Conservation (phyloP, 2,329 filamentous ascomycete species). For the Aspergillus fumigatiaffinis region DNA sequence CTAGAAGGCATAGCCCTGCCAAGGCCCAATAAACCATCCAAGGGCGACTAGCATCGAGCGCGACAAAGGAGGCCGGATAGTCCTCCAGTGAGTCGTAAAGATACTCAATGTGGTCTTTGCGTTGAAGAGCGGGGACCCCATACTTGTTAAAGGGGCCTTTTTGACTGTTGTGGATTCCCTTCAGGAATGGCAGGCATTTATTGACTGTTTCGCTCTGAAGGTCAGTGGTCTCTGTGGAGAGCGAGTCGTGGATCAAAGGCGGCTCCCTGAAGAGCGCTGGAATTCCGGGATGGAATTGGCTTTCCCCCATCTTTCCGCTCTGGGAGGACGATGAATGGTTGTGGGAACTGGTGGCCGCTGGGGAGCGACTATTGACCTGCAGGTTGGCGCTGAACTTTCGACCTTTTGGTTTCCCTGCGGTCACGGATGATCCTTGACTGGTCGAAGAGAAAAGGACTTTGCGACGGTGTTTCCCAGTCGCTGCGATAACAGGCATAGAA, state of each 20-base stretch:
- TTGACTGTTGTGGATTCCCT: conserved; percentile 46
- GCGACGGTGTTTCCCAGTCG: conserved; percentile 33
- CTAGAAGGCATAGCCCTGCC: conserved; percentile 69
- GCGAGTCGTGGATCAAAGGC: conserved; percentile 62
- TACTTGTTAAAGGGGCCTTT: conserved; percentile 59
- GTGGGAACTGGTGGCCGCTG: conserved; percentile 8
- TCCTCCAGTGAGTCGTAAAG: conserved; percentile 48
- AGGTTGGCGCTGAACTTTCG: conserved; percentile 6
- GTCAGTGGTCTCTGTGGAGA: conserved; percentile 64
- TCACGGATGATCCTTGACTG: conserved; percentile 15
- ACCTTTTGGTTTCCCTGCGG: conserved; percentile 12
- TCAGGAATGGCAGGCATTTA: conserved; percentile 65
- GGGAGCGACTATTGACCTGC: conserved; percentile 13
- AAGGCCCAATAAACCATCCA: conserved; percentile 96
- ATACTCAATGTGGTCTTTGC: conserved; percentile 51
- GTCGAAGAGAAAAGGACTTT: conserved; percentile 37
- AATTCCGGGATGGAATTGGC: conserved; percentile 25
- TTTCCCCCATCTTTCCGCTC: conserved; percentile 20
- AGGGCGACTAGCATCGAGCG: conserved; percentile 79
- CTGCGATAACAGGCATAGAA: conserved; percentile 32
- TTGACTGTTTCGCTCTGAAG: conserved; percentile 66
- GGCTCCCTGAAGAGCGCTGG: conserved; percentile 40
- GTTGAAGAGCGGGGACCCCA: conserved; percentile 71
- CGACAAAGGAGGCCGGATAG: conserved; percentile 67
- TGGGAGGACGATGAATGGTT: conserved; percentile 7